Base-by-base conservation (phyloP, 768 basidiomycete genomes). In the Calocera viscosa region DNA sequence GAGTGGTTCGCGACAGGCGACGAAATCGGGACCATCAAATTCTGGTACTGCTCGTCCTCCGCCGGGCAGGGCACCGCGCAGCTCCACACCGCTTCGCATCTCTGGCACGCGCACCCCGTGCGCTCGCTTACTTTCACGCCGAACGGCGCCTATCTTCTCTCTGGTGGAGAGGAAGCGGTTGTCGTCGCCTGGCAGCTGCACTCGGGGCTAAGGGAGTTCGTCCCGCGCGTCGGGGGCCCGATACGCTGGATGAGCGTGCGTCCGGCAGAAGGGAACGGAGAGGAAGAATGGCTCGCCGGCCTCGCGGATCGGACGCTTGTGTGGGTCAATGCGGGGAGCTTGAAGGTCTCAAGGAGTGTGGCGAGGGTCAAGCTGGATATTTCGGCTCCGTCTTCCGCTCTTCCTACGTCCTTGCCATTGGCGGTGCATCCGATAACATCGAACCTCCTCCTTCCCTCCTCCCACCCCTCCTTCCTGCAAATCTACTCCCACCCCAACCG, bases 1-100 rank as follows among this genome's bases (percentile, higher is more conserved):
- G 91, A 94, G 66, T 94, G 90, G 76, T 96, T 98, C 75, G 96
- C 93, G 1, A 96, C 95, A 0, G 96, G 96, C 28, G 94, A 98
- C 72, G 80, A 79, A 24, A 85, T 85, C 69, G 96, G 96, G 66
- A 80, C 83, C 69, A 88, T 99, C 60, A 83, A 91, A 35, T 75
- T 98, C 8, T 98, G 95, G 94, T 94, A 96, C 75, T 95, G 92
- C 76, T 81, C 95, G 72, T 80, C 80, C n/a, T n/a, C n/a, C n/a
- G n/a, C n/a, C 43, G 79, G 80, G 38, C 85, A 85, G 17, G 82
- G 88, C 35, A 89, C 89, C 75, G 90, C 88, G 75, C 86, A 84
- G 67, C 84, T 92, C 0, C 89, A 91, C 72, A 94, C 92, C 0
- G 87, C 90, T 1, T 83, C 86, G 2, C 77, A 97, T 64, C 95